phyloP scores from a whole-genome alignment of 148 eudicot species.

The Rhododendron vialii region DNA sequence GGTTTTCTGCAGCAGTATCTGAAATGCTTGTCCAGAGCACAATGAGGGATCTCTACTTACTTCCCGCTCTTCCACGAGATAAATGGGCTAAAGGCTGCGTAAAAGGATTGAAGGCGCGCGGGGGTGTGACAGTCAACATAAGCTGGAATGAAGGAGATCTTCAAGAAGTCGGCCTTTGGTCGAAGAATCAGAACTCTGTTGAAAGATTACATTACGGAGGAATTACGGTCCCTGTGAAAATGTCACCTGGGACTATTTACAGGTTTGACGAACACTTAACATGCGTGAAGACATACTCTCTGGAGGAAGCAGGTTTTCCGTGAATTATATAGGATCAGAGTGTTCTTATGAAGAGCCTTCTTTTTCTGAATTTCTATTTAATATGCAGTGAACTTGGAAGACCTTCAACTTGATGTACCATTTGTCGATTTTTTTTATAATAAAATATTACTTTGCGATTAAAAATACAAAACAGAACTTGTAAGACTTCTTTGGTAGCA shows the following conservation, averaged over 20 bases:
- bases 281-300: conserved; percentile 34
- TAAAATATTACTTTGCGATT: too few relatives aligned
- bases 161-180: conserved; percentile 61
- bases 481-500: background rate
- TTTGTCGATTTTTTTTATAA: too few relatives aligned
- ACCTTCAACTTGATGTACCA: background rate
- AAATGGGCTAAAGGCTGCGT: conserved; percentile 75
- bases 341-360: background rate
- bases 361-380: background rate
- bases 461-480: background rate
- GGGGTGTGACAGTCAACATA: conserved; percentile 61
- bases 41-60: conserved; percentile 58
- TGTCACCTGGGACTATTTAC: conserved; percentile 44
- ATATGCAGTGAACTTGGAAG: background rate
- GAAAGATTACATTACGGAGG: conserved; percentile 57
- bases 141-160: conserved; percentile 74
- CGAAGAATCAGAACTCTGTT: conserved; percentile 21
- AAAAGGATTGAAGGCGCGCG: conserved; percentile 77
- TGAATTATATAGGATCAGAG: background rate
- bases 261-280: conserved; percentile 40
- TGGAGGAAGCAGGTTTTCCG: conserved; percentile 9
- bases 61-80: conserved; percentile 73
- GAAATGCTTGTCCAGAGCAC: conserved; percentile 94
- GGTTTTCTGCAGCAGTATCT: conserved; percentile 67
- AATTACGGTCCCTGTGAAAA: conserved; percentile 21